Evolutionary conservation across 352 stramenopile genomes (phyloP).

Genomic region (Phytophthora crassamura): DNA sequence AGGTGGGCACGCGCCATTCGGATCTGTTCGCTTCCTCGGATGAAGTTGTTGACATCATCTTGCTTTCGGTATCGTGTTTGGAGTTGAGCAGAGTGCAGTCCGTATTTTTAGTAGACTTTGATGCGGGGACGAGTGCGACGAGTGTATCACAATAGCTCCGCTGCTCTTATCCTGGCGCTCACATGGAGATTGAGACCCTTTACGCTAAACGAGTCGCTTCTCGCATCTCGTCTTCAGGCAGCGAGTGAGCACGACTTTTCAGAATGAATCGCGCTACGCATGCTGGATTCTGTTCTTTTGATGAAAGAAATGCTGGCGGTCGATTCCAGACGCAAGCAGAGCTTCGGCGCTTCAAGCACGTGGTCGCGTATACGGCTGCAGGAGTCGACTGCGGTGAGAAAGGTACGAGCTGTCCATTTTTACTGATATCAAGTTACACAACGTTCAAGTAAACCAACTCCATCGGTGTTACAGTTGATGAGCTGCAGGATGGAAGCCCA

Average conservation of each 20-base stretch:
- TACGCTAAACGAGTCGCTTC: background rate
- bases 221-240: background rate
- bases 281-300: constrained; percentile 75
- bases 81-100: background rate
- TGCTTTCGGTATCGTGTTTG: background rate
- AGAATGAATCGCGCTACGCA: constrained; percentile 69
- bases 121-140: constrained; percentile 18
- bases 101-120: constrained; percentile 37
- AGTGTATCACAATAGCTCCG: constrained; percentile 22
- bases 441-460: background rate
- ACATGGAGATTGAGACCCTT: background rate
- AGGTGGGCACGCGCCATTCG: constrained; percentile 7
- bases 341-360: constrained; percentile 80
- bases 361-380: constrained; percentile 56
- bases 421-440: background rate
- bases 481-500: constrained; percentile 48
- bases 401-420: constrained; percentile 25
- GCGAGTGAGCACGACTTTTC: constrained; percentile 12
- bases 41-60: background rate
- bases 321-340: constrained; percentile 80
- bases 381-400: constrained; percentile 68
- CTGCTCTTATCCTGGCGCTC: constrained; percentile 26
- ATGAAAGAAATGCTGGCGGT: constrained; percentile 79
- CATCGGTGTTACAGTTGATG: constrained; percentile 33
- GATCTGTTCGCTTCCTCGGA: background rate